Evolutionary conservation across 192 early-diverging fungal species (phyloP), one percentile per base, ranked within the genome.

Genomic region (Funneliformis mosseae): DNA sequence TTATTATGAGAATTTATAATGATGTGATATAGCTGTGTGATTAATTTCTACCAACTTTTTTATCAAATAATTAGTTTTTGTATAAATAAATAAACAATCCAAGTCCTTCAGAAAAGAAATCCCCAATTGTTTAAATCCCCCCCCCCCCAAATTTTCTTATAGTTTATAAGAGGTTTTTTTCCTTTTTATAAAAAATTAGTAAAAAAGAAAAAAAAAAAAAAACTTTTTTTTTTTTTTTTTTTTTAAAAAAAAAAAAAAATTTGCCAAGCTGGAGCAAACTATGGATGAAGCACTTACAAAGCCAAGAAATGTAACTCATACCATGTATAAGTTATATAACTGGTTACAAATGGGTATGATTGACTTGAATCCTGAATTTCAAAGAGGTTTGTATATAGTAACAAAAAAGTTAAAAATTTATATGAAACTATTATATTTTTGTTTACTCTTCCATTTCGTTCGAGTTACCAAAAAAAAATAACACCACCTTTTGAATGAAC

Each of bases 281-380:
- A 79, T 79, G 77, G 77, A 79, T 66, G 77, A 79, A 46, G 77
- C 77, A 23, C 66, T 79, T 38, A 66, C 59, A 21, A 79, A 79
- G 50, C 77, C 77, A 25, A 79, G 77, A 68, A 79, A 79, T 79
- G 77, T 79, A 50, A 79, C 77, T 33, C 77, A 79, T 41, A 79
- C 77, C 50, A 23, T 79, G 25, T 79, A 79, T 61, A 79, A 79
- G 21, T 18, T 79, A 28, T 79, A 79, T 55, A 79, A 69, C 45
- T 79, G 77, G 77, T 39, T 79, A 25, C 64, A 79, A 55, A 79
- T 79, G 77, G 77, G 77, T 50, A 79, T 63, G 60, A 79, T 79
- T 69, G 77, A 79, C 66, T 45, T 79, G 4, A 79, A 66, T 50
- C 77, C 77, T 23, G 77, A 79, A 39, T 79, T 79, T 68, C 77